Base-by-base conservation (phyloP, 2,329 filamentous ascomycete species). In the Xylariaceae sp. region DNA sequence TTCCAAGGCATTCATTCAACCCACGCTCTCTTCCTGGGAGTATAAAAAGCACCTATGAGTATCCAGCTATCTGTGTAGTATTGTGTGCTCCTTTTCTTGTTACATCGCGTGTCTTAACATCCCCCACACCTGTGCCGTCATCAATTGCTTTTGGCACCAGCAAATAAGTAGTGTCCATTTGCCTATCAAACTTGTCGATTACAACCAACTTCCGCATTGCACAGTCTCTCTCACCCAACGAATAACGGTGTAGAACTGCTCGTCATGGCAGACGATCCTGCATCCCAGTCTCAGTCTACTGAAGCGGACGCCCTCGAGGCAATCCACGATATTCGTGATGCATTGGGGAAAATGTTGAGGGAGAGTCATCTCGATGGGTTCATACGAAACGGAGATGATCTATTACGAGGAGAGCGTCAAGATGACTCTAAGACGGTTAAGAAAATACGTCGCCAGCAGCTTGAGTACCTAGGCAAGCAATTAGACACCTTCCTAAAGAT, bases 361-460 rank as follows among this genome's bases (percentile, higher is more conserved):
- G 45, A 51, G 11, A 33, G 48, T n/a, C 18, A 48, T 18, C 43
- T 51, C 6, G 35, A 41, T n/a, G 19, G 18, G 5, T 43, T 51
- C n/a, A 35, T 44, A 18, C 30, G 36, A 40, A 2, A 19, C 3
- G 46, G 45, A 36, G 49, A 54, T 18, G 43, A 39, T 1, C 6
- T 49, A 1, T 15, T 47, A 11, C 42, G 31, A 5, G 39, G 17
- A 22, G 42, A 44, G 17, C 48, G 39, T 18, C 22, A 27, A 27
- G 4, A 27, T 27, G 36, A 39, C 9, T 48, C 39, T 18, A 19
- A 31, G 31, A 12, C 36, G n/a, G 22, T 45, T 14, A 17, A 43
- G 1, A 27, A 7, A 27, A 31, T 51, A 10, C 45, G 40, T 30
- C 15, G 14, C 1, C 31, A 36, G 32, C 15, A 22, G 14, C 35